Conservation (phyloP, 345 rosid species). For the Eucalyptus victrix region DNA sequence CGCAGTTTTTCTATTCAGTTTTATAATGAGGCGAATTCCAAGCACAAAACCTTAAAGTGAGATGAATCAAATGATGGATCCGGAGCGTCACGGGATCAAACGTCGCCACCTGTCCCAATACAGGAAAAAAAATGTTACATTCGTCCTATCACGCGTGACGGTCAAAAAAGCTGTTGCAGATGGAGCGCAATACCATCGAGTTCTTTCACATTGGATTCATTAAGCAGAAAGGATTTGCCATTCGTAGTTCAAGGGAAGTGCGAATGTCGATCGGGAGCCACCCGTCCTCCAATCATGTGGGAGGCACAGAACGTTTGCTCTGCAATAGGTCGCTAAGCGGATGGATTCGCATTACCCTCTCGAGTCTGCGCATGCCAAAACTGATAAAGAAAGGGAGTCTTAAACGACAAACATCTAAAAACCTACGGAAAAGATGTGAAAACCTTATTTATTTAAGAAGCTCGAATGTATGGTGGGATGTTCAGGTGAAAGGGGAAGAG, state of each 20-base stretch:
- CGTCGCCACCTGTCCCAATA: constrained; percentile 12
- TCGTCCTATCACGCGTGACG: constrained; percentile 2
- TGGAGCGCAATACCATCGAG: constrained; percentile 1
- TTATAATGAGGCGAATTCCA: background rate
- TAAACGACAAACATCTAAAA: background rate
- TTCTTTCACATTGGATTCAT: background rate
- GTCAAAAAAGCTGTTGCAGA: constrained; percentile 1
- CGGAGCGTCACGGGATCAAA: background rate
- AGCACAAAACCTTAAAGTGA: background rate
- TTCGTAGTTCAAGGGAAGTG: background rate
- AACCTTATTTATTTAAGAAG: background rate
- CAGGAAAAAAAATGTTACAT: background rate
- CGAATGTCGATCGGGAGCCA: background rate
- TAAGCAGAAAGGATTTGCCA: background rate
- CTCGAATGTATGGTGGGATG: background rate
- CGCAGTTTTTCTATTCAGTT: background rate
- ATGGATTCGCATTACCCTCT: background rate
- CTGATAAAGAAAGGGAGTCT: background rate
- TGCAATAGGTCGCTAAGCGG: background rate
- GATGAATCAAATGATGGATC: background rate
- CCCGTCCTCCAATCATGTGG: background rate
- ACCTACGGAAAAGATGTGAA: background rate
- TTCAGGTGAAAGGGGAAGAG: background rate
- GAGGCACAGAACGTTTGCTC: background rate
- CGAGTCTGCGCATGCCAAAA: background rate